These are phyloP conservation scores for Capronia americana DNA, from an alignment of 2,329 filamentous ascomycete genomes.

Conservation along the genomic window DNA sequence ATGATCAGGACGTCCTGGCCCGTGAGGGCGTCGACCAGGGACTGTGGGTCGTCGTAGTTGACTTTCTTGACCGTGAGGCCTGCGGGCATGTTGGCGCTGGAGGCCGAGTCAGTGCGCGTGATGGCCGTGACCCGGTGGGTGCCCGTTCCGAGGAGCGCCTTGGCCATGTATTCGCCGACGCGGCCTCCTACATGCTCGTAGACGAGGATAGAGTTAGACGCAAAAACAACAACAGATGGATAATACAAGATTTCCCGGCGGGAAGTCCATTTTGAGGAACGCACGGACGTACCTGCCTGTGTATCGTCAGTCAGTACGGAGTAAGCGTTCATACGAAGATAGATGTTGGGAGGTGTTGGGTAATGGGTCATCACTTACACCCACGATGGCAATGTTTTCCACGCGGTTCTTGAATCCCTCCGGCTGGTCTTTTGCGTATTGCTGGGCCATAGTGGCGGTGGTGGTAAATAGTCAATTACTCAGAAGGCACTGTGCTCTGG, in stretches of 20 bases:
- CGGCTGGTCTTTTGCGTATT: conserved; percentile 52
- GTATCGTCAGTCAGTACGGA: conserved; percentile 36
- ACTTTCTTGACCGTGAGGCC: conserved; percentile 47
- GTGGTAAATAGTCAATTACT: not conserved
- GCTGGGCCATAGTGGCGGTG: conserved; percentile 13
- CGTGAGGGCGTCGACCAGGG: conserved; percentile 58
- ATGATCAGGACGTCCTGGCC: conserved; percentile 66
- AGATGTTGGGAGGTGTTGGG: too few relatives aligned
- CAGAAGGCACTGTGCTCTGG: too few relatives aligned
- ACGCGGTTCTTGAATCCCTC: conserved; percentile 48
- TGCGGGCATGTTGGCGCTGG: conserved; percentile 48
- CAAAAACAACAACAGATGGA: conserved; percentile 37
- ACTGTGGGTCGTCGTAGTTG: conserved; percentile 56
- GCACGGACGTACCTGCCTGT: not conserved
- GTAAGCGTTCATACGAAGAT: conserved; percentile 25
- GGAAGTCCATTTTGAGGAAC: not conserved
- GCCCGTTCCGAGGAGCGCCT: conserved; percentile 53
- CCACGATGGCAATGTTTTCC: conserved; percentile 49
- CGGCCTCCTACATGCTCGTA: conserved; percentile 55
- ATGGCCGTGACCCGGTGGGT: conserved; percentile 62
- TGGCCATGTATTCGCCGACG: conserved; percentile 49
- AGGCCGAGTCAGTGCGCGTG: conserved; percentile 54
- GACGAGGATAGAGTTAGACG: not conserved
- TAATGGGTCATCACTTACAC: conserved; percentile 43
- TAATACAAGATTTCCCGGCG: not conserved